Percentiles rank a stretch among this genome's conserved stretches.
phyloP scores from a whole-genome alignment of 805 yeast species.

The Huiozyma sinensis region DNA sequence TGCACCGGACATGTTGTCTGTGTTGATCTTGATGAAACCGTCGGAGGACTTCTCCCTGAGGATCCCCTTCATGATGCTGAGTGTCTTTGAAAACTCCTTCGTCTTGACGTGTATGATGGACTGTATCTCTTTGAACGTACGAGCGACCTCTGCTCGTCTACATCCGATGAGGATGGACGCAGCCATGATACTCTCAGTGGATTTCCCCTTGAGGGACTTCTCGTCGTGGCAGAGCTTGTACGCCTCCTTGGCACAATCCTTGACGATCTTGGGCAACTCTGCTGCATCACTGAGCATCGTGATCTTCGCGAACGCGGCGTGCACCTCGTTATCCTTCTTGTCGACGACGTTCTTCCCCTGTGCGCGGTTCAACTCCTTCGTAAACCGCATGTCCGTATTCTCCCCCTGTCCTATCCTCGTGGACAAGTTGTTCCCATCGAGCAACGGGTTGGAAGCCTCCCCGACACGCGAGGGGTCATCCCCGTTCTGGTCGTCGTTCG shows the following conservation, averaged over 20 bases:
- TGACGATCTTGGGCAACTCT: slow-evolving; percentile 87
- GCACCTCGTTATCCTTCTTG: slow-evolving; percentile 75
- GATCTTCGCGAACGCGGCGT: slow-evolving; percentile 81
- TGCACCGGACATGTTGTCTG: slow-evolving; percentile 48
- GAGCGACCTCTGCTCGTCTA: slow-evolving; percentile 83
- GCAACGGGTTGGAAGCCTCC: slow-evolving; percentile 85
- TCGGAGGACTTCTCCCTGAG: slow-evolving; percentile 35
- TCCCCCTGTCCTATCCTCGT: slow-evolving; percentile 85
- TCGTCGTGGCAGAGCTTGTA: slow-evolving; percentile 87
- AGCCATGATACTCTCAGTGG: slow-evolving; percentile 91
- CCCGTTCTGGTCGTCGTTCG: slow-evolving; percentile 95
- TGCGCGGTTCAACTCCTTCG: slow-evolving; percentile 84
- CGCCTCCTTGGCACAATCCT: slow-evolving; percentile 95
- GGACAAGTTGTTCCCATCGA: slow-evolving; percentile 84
- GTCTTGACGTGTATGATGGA: slow-evolving; percentile 88
- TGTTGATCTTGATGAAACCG: slow-evolving; percentile 30
- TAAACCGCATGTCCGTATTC: slow-evolving; percentile 75
- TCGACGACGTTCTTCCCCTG: slow-evolving; percentile 81
- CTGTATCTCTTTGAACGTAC: slow-evolving; percentile 93
- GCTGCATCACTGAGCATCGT: slow-evolving; percentile 97
- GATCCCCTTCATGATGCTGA: slow-evolving; percentile 70
- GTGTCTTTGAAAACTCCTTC: slow-evolving; percentile 88
- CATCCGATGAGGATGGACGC: slow-evolving; percentile 93
- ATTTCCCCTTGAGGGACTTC: slow-evolving; percentile 73
- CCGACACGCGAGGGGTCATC: slow-evolving; percentile 99